These are phyloP conservation scores for Fraxinus sp. DNA, from an alignment of 305 asterid species.

Conservation along the genomic window DNA sequence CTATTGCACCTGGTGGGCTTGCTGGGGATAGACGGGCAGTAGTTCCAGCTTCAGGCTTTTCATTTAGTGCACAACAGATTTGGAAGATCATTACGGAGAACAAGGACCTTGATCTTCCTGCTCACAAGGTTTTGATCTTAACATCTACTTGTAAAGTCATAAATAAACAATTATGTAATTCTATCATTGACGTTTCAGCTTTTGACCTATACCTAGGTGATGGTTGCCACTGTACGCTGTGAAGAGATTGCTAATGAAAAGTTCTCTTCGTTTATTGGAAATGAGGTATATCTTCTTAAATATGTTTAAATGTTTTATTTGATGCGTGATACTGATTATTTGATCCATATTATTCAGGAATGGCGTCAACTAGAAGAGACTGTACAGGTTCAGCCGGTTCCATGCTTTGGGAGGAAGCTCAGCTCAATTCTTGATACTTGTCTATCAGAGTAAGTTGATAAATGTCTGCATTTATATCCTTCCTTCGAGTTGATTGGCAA, in stretches of 20 bases:
- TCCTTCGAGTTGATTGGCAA: conserved; percentile 9
- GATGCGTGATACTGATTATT: background rate
- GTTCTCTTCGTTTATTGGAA: background rate
- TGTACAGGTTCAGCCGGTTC: conserved; percentile 66
- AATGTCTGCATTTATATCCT: conserved; percentile 10
- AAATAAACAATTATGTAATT: background rate
- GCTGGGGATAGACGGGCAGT: background rate
- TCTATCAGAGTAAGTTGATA: conserved; percentile 65
- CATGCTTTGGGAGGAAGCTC: conserved; percentile 78
- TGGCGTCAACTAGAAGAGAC: conserved; percentile 76
- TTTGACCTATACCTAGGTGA: background rate
- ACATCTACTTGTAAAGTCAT: background rate
- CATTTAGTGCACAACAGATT: background rate
- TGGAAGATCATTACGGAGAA: background rate
- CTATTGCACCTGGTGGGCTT: conserved; percentile 75
- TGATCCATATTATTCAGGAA: conserved; percentile 44
- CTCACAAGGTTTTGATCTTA: background rate
- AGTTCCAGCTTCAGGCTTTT: background rate
- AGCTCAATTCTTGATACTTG: conserved; percentile 60
- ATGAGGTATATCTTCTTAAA: background rate
- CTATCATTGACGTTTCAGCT: background rate
- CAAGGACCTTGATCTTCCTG: background rate
- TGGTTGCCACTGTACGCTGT: background rate
- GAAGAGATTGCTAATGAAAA: background rate
- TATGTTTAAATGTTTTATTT: background rate